Evolutionary conservation across 192 early-diverging fungal genomes (phyloP).

Genomic region (Neocallimastix lanati): DNA sequence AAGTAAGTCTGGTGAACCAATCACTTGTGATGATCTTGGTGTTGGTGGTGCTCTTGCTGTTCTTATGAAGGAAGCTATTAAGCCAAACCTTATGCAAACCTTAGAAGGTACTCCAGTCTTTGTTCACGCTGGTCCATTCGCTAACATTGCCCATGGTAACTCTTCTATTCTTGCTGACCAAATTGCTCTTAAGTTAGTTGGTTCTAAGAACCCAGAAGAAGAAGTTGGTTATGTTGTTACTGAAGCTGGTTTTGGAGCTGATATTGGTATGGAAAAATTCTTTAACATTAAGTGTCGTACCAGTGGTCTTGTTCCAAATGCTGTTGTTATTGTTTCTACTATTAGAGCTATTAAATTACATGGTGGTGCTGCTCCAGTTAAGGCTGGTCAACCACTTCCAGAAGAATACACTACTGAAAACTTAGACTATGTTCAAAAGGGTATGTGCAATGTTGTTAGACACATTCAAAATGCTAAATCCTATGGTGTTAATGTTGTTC

Average conservation of each 20-base stretch:
- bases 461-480: slow-evolving; percentile 82
- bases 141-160: slow-evolving; percentile 98
- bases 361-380: slow-evolving; percentile 83
- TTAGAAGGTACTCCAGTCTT: slow-evolving; percentile 97
- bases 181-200: slow-evolving; percentile 85
- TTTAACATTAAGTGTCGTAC: slow-evolving; percentile 96
- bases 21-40: slow-evolving; percentile 93
- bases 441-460: slow-evolving; percentile 68
- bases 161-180: slow-evolving; percentile 87
- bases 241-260: slow-evolving; percentile 98
- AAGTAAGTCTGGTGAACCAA: slow-evolving; percentile 55
- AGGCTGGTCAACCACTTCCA: slow-evolving; percentile 67
- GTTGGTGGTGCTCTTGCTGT: slow-evolving; percentile 87
- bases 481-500: slow-evolving; percentile 76
- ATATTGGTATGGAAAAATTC: slow-evolving; percentile 99
- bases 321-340: slow-evolving; percentile 85
- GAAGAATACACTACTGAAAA: slow-evolving; percentile 80
- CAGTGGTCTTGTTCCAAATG: slow-evolving; percentile 69
- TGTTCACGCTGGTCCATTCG: slow-evolving; percentile 97
- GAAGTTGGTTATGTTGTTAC: slow-evolving; percentile 80
- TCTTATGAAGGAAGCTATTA: slow-evolving; percentile 96
- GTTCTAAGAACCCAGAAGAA: slow-evolving; percentile 28
- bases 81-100: slow-evolving; percentile 97
- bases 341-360: slow-evolving; percentile 93
- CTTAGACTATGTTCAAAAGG: slow-evolving; percentile 61